phyloP scores from a whole-genome alignment of 2,329 filamentous ascomycete genomes.

The Thielaviopsis euricoi region DNA sequence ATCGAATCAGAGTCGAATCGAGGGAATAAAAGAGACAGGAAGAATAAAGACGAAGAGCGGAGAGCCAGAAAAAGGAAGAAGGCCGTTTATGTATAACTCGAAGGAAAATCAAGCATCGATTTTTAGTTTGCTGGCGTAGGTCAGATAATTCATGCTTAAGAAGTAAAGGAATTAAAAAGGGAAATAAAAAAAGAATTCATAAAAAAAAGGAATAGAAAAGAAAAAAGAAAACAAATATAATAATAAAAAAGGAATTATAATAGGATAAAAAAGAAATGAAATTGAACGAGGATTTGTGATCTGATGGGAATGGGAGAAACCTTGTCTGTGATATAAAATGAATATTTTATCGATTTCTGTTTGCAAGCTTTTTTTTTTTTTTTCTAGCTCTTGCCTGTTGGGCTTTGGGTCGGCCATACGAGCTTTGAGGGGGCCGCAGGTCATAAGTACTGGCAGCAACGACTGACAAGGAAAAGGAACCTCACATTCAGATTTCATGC shows the following conservation, averaged over 20 bases:
- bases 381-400: too few relatives aligned
- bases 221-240: too few relatives aligned
- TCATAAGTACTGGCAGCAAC: too few relatives aligned
- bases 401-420: too few relatives aligned
- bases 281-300: background rate
- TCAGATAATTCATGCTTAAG: background rate
- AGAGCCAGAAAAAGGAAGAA: background rate
- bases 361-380: too few relatives aligned
- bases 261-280: background rate
- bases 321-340: too few relatives aligned
- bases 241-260: too few relatives aligned
- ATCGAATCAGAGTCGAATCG: background rate
- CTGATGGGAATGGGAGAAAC: too few relatives aligned
- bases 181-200: background rate
- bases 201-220: background rate
- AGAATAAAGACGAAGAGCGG: background rate
- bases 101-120: background rate
- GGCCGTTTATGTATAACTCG: background rate
- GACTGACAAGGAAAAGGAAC: too few relatives aligned
- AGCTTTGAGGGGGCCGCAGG: too few relatives aligned
- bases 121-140: background rate
- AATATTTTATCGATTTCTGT: too few relatives aligned
- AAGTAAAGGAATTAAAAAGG: background rate
- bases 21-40: background rate
- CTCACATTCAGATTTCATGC: too few relatives aligned